Base-by-base conservation (phyloP, 306 rosid species). In the Cucurbita argyrosperma region DNA sequence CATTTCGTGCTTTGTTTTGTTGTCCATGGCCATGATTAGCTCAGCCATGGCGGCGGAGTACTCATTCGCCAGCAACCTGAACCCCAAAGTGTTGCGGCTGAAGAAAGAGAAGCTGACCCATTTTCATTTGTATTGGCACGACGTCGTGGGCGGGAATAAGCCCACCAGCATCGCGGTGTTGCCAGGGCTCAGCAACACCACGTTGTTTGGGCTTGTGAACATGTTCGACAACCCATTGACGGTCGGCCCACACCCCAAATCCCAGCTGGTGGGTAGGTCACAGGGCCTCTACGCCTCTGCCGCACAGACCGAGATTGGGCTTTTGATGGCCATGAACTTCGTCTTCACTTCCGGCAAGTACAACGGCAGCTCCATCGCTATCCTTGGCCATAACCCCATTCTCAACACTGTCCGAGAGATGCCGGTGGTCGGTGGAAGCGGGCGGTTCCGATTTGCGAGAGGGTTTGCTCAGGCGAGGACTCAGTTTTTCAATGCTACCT, bases 361-460 rank as follows among this genome's bases (percentile, higher is more conserved):
- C 46, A 90, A 84, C 26, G 96, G 96, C 0, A 92, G 97, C 78
- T 87, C 85, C 9, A 66, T 90, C 75, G 87, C 90, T 0, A 73
- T 90, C 15, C 60, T 90, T 12, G 98, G 98, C 4, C 82, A 95
- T 80, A 90, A 92, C 68, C 81, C 80, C 0, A 77, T 88, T 6
- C 77, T 75, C 67, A 5, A 82, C 4, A 62, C 72, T 59, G 79
- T 78, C 8, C 83, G 96, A 50, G 96, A 92, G 79, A 84, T 92
- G 98, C 96, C 96, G 8, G 89, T 88, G 49, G 82, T 89, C 11
- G 96, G 94, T 30, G 96, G 97, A 0, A 86, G 88, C 53, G 94
- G 98, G 0, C 80, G 87, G 8, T 92, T 92, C 79, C 71, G 90
- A 46, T 87, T 92, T 71, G 90, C 96, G 0, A 82, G 88, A 9